phyloP scores from a whole-genome alignment of 306 rosid species.

The Calophaca sinica region DNA sequence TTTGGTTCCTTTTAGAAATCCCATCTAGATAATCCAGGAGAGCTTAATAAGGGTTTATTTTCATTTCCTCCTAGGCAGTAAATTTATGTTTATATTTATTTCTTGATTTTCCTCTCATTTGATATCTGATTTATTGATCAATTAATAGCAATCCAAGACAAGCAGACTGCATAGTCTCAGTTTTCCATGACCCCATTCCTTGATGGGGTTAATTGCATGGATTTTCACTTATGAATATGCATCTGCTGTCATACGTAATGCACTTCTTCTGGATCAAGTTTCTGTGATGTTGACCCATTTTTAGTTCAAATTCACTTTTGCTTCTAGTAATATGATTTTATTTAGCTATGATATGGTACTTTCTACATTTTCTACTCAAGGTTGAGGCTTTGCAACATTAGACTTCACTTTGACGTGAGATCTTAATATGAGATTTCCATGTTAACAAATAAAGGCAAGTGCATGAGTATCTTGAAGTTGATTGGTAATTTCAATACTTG shows the following conservation, averaged over 20 bases:
- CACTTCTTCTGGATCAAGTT: constrained; percentile 25
- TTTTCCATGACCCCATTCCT: constrained; percentile 29
- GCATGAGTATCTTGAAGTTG: background rate
- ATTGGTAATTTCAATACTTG: constrained; percentile 19
- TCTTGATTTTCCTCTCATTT: background rate
- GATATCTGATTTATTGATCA: constrained; percentile 22
- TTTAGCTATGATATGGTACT: background rate
- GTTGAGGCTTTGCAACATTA: background rate
- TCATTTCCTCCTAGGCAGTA: background rate
- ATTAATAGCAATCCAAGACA: constrained; percentile 28
- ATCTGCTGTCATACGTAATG: background rate
- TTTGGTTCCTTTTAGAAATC: constrained; percentile 33
- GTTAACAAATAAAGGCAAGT: constrained; percentile 8
- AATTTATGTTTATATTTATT: constrained; percentile 15
- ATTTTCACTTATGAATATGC: constrained; percentile 27
- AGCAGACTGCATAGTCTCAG: constrained; percentile 26
- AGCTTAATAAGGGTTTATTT: constrained; percentile 7
- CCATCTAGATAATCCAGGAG: constrained; percentile 21
- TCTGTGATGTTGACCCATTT: constrained; percentile 31
- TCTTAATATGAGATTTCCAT: background rate
- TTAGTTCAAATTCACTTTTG: constrained; percentile 17
- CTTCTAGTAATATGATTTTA: constrained; percentile 2
- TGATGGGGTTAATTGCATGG: constrained; percentile 34
- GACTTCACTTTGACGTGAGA: background rate
- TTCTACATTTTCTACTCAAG: background rate